Evolutionary conservation across 2,329 filamentous ascomycete species (phyloP).

Genomic region (Cladosporium austrohemisphaericum): DNA sequence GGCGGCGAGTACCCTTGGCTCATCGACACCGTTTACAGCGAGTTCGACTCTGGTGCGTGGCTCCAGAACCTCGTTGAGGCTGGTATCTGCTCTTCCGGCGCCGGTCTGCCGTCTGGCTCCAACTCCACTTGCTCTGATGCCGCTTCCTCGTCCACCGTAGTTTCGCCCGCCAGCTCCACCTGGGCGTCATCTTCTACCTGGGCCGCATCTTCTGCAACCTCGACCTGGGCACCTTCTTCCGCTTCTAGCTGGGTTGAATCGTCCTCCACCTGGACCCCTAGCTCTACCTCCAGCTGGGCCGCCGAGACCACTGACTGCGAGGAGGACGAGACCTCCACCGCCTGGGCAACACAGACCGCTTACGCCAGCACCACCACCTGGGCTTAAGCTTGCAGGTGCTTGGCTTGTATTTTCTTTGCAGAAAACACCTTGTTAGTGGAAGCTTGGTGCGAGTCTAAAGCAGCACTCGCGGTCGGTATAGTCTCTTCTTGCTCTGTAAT

Average conservation of each 20-base stretch:
- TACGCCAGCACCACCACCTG: not conserved
- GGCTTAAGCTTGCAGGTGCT: not conserved
- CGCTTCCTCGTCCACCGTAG: not conserved
- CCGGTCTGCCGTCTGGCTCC: conserved; percentile 3
- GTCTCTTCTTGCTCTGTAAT: no score
- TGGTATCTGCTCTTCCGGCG: conserved; percentile 21
- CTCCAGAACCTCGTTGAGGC: conserved; percentile 28
- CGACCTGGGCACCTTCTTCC: not conserved
- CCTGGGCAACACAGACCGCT: no score
- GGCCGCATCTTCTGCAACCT: not conserved
- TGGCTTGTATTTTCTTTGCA: not conserved
- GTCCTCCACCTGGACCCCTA: not conserved
- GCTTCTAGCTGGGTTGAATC: not conserved
- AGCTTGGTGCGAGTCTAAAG: no score
- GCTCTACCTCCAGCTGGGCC: not conserved
- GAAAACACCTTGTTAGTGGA: no score
- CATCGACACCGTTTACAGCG: conserved; percentile 29
- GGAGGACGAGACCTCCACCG: conserved; percentile 1
- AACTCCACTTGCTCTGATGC: not conserved
- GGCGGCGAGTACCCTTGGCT: conserved; percentile 23
- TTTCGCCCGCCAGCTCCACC: conserved; percentile 1
- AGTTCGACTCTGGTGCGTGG: conserved; percentile 34
- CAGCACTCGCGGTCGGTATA: no score
- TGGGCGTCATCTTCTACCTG: not conserved
- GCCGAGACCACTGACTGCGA: not conserved